These are phyloP conservation scores for Helicocarpus griseus DNA, from an alignment of 2,329 filamentous ascomycete genomes.

Conservation along the genomic window DNA sequence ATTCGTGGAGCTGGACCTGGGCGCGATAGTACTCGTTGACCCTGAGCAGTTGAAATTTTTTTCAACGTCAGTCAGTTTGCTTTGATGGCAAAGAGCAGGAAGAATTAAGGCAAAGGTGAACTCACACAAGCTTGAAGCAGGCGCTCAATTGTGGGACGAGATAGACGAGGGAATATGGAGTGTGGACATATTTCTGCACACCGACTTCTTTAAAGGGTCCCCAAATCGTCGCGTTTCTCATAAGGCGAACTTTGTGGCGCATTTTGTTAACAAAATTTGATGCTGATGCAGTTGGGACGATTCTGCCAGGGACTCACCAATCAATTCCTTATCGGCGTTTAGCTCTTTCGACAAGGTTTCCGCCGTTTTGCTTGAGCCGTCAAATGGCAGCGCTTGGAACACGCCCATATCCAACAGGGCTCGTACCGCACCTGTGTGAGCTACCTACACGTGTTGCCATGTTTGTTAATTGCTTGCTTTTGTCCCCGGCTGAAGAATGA, in stretches of 20 bases:
- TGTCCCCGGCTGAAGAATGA: background rate
- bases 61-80: background rate
- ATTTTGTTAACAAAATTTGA: background rate
- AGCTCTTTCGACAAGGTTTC: conserved; percentile 13
- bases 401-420: conserved; percentile 12
- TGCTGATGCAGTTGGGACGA: background rate
- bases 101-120: background rate
- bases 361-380: conserved; percentile 12
- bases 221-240: conserved; percentile 12
- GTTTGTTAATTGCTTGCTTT: background rate
- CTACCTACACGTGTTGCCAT: background rate
- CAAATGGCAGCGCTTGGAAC: conserved; percentile 11
- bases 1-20: conserved; percentile 14
- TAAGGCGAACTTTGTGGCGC: conserved; percentile 14
- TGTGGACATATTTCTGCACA: conserved; percentile 16
- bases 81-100: background rate
- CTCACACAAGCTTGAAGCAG: conserved; percentile 9
- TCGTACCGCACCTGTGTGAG: conserved; percentile 10
- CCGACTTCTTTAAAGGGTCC: conserved; percentile 14
- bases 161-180: conserved; percentile 14
- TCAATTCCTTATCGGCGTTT: conserved; percentile 14
- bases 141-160: conserved; percentile 11
- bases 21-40: conserved; percentile 15
- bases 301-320: conserved; percentile 12
- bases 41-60: conserved; percentile 5